Evolutionary conservation across 108 stramenopile species (phyloP), one percentile per base, ranked within the genome.

Genomic region (Cafeteria roenbergensis): DNA sequence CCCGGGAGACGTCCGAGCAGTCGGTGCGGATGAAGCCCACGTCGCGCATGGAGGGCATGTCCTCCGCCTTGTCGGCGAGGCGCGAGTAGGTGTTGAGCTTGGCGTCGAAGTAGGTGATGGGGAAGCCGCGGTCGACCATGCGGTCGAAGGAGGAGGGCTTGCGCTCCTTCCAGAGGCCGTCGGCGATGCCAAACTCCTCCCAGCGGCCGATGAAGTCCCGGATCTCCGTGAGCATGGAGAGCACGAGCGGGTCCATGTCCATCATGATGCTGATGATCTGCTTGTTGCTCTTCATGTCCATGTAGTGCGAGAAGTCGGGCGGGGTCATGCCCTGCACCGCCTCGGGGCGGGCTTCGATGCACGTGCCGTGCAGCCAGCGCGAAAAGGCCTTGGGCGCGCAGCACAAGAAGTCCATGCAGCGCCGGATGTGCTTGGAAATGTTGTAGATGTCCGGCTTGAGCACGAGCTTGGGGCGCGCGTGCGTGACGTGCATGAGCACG

Each of bases 281-380:
- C 28, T 76, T 76, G 57, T 76, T 80, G 62, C 73, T 33, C 35
- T 65, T 59, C 51, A 85, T 76, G 67, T 85, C 84, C 56, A 76
- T 65, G 66, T 75, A 84, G 72, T 80, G 84, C 12, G 69, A 68
- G 63, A 78, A 85, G 37, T 27, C 80, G 81, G 56, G 83, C 82
- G 55, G 80, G 79, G 55, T 84, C 78, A 54, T 82, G 80, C 67
- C 65, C 65, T 59, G 33, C 24, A 78, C 63, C 25, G 69, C 34
- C 66, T 71, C 55, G 17, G 70, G 61, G 50, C 24, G 58, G 26
- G 80, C 72, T 34, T 75, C 78, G 35, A 79, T 64, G 54, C 84
- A 85, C 21, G 84, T 82, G 38, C 83, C 83, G 50, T 71, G 75
- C 82, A 80, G 82, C 84, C 84, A 85, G 32, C 84, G 73, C n/a